Conservation (phyloP, 1,139 yeast species). For the Magnusiomyces tetraspermus region DNA sequence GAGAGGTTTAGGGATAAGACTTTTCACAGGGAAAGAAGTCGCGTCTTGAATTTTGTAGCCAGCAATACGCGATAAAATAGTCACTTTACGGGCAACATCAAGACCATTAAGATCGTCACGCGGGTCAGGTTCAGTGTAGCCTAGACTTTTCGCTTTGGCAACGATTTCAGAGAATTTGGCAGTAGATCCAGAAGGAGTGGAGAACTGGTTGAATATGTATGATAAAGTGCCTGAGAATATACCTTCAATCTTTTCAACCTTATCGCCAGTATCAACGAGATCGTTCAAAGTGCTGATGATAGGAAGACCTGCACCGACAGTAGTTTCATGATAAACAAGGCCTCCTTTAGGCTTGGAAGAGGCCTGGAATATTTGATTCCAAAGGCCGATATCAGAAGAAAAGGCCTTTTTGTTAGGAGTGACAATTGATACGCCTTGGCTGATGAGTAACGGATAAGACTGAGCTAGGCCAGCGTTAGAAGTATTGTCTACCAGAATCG, state of each 20-base stretch:
- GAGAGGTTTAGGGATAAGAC: constrained; percentile 78
- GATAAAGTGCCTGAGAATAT: constrained; percentile 93
- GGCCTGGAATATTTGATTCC: constrained; percentile 63
- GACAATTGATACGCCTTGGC: constrained; percentile 80
- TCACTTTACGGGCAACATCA: constrained; percentile 96
- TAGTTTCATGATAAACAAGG: constrained; percentile 91
- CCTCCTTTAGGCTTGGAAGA: constrained; percentile 50
- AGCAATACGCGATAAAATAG: constrained; percentile 85
- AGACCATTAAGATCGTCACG: constrained; percentile 96
- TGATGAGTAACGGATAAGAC: constrained; percentile 63
- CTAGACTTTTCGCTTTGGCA: constrained; percentile 73
- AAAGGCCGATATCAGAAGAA: constrained; percentile 62
- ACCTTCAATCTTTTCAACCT: constrained; percentile 85
- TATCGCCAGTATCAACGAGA: constrained; percentile 83
- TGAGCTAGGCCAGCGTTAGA: constrained; percentile 71
- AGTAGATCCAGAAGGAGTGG: constrained; percentile 50
- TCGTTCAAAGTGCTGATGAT: constrained; percentile 82
- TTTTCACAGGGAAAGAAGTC: constrained; percentile 89
- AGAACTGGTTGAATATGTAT: constrained; percentile 90
- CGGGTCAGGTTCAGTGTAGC: constrained; percentile 99
- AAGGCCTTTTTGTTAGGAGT: constrained; percentile 98
- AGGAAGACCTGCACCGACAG: constrained; percentile 99
- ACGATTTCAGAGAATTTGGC: constrained; percentile 86
- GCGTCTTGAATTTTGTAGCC: constrained; percentile 86
- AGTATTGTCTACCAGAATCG: constrained; percentile 87